Evolutionary conservation across 768 basidiomycete species (phyloP).

Genomic region (Grammothele lineata): DNA sequence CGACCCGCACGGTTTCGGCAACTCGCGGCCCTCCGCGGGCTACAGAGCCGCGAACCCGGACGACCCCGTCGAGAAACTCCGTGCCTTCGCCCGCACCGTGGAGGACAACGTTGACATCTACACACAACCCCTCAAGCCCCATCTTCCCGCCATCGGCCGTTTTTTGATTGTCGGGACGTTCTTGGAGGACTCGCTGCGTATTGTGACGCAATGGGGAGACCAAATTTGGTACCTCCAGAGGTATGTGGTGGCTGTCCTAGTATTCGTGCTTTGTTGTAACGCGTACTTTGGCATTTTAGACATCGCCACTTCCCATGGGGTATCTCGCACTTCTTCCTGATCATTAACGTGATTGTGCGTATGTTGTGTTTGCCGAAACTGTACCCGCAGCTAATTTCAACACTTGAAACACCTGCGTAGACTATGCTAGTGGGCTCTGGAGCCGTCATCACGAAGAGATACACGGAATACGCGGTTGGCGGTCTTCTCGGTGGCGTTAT

Average conservation of each 20-base stretch:
- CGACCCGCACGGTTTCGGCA: constrained; percentile 80
- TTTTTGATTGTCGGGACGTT: constrained; percentile 99
- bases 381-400: not conserved
- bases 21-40: constrained; percentile 62
- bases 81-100: constrained; percentile 63
- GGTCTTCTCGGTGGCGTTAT: constrained; percentile 90
- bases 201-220: constrained; percentile 92
- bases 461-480: constrained; percentile 85
- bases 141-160: constrained; percentile 91
- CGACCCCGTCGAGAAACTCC: constrained; percentile 76
- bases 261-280: not conserved
- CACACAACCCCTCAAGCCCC: constrained; percentile 89
- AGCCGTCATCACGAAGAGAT: constrained; percentile 81
- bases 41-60: constrained; percentile 80
- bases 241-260: constrained; percentile 54
- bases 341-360: constrained; percentile 88
- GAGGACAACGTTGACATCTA: constrained; percentile 93
- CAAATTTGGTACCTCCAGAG: constrained; percentile 98
- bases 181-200: constrained; percentile 92
- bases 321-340: constrained; percentile 87
- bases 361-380: not conserved
- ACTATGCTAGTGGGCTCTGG: constrained; percentile 84
- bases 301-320: constrained; percentile 97
- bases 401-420: constrained; percentile 34
- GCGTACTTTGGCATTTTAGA: constrained; percentile 37